Percentiles rank a stretch among this genome's conserved stretches.
Conservation (phyloP, 2,329 filamentous ascomycete species). For the Penicillium sclerotiorum region DNA sequence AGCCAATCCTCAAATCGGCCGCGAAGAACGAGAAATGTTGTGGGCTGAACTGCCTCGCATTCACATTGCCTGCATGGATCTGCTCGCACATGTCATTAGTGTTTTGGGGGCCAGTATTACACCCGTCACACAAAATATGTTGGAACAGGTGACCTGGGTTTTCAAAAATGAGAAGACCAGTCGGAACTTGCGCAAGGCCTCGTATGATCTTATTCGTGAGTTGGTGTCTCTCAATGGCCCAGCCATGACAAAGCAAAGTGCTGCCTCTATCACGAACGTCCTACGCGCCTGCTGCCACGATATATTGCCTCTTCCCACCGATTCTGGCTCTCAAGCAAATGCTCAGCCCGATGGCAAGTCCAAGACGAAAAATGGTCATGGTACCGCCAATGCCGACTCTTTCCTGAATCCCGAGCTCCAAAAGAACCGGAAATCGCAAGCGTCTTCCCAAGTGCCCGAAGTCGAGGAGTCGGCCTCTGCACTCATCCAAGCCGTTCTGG, state of each 20-base stretch:
- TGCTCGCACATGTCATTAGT: constrained; percentile 61
- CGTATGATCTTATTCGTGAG: constrained; percentile 62
- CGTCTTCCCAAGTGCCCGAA: constrained; percentile 31
- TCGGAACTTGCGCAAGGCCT: constrained; percentile 59
- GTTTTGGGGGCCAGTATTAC: constrained; percentile 62
- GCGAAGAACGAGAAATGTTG: constrained; percentile 80
- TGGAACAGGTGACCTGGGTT: constrained; percentile 73
- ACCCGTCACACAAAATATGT: constrained; percentile 63
- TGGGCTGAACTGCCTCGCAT: constrained; percentile 73
- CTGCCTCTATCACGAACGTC: constrained; percentile 64
- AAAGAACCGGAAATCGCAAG: constrained; percentile 25
- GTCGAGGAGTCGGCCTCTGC: constrained; percentile 60
- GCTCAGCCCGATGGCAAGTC: constrained; percentile 45
- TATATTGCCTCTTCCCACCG: constrained; percentile 58
- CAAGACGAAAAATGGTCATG: constrained; percentile 39
- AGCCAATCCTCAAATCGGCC: constrained; percentile 70
- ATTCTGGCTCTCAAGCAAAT: constrained; percentile 30
- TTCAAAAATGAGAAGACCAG: constrained; percentile 59
- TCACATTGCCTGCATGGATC: constrained; percentile 68
- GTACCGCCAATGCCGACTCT: constrained; percentile 65
- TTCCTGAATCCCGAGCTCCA: constrained; percentile 60
- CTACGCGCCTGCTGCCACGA: constrained; percentile 74
- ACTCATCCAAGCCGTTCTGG: constrained; percentile 66
- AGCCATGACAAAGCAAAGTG: constrained; percentile 66
- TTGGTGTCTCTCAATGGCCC: constrained; percentile 66